phyloP scores from a whole-genome alignment of 176 grass and related monocot species.

The Phragmites australis region DNA sequence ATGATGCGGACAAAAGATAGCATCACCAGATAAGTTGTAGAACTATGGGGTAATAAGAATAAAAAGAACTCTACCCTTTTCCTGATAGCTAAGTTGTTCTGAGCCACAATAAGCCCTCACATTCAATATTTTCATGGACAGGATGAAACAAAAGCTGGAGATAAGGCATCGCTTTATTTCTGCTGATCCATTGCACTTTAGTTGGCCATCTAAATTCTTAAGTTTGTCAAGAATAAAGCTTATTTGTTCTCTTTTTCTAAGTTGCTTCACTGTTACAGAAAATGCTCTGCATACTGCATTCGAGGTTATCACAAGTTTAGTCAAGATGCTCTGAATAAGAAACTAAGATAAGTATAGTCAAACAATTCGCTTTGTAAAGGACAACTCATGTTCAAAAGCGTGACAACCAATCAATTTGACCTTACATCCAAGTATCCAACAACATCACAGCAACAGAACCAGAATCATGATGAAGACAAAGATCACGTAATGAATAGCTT shows the following conservation, averaged over 20 bases:
- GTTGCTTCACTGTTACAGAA: slow-evolving; percentile 4
- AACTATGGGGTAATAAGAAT: background rate
- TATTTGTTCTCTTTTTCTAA: background rate
- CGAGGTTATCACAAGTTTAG: background rate
- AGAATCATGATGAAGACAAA: background rate
- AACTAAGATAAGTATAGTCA: slow-evolving; percentile 29
- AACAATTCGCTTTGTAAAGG: background rate
- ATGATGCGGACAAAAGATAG: background rate
- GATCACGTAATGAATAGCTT: background rate
- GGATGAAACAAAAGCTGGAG: slow-evolving; percentile 7
- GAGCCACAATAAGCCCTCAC: background rate
- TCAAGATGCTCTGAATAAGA: background rate
- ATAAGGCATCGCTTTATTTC: slow-evolving; percentile 31
- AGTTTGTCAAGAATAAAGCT: background rate
- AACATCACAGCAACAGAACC: background rate
- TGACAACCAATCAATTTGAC: slow-evolving; percentile 25
- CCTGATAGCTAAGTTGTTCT: slow-evolving; percentile 9
- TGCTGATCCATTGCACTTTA: slow-evolving; percentile 30
- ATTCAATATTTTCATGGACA: background rate
- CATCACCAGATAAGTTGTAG: background rate
- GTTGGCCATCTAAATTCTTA: slow-evolving; percentile 1
- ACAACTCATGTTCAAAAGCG: background rate
- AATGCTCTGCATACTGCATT: background rate
- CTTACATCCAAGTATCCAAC: background rate
- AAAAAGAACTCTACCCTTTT: background rate